Conservation (phyloP, 495 filamentous ascomycete genomes). For the Pseudomonodictys pantanalensis region DNA sequence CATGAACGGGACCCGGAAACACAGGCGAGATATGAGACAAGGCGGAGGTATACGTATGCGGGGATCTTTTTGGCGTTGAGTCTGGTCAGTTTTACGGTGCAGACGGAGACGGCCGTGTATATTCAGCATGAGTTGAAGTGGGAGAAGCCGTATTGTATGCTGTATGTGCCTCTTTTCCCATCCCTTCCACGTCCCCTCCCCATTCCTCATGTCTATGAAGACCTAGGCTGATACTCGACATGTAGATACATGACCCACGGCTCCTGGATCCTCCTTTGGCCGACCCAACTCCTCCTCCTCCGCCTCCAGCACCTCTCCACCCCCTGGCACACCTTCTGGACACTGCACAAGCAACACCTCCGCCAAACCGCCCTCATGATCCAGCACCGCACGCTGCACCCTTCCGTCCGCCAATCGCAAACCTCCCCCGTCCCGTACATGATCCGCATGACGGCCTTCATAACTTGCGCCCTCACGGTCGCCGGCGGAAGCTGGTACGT, state of each 20-base stretch:
- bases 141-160: conserved; percentile 97
- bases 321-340: conserved; percentile 86
- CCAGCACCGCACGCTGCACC: conserved; percentile 61
- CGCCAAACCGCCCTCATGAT: conserved; percentile 86
- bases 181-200: background rate
- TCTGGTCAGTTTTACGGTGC: conserved; percentile 76
- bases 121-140: conserved; percentile 85
- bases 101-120: conserved; percentile 93
- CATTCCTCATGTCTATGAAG: too few relatives aligned
- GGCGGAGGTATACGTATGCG: conserved; percentile 81
- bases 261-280: conserved; percentile 88
- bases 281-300: conserved; percentile 74
- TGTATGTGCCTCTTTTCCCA: conserved; percentile 55
- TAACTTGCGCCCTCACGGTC: conserved; percentile 83
- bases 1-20: conserved; percentile 60
- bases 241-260: conserved; percentile 87
- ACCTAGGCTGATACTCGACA: background rate
- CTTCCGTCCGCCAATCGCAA: conserved; percentile 48
- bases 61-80: conserved; percentile 76
- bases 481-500: conserved; percentile 95
- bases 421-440: conserved; percentile 70
- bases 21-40: conserved; percentile 57
- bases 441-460: conserved; percentile 68
- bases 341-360: conserved; percentile 69
- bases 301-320: conserved; percentile 66